Base-by-base conservation (phyloP, 805 yeast species). In the Wickerhamomyces chambardii region DNA sequence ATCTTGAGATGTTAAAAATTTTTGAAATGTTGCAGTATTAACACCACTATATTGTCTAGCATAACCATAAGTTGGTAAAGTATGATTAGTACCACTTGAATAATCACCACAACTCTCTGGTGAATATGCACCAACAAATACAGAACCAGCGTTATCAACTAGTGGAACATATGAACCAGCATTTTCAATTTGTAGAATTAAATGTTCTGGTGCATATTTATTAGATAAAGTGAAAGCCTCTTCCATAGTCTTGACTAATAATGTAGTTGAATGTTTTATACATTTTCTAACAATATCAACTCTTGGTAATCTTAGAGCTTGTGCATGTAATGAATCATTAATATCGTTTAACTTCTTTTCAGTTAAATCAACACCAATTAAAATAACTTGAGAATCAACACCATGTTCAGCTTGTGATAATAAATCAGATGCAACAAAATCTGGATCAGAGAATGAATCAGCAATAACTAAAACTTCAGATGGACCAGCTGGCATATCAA, bases 401-500 rank as follows among this genome's bases (percentile, higher is more conserved):
- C 99, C 99, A 58, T 92, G 99, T 65, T 92, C 99, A 21, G 99
- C 99, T 64, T 92, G 99, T 0, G 97, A 89, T 39, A 92, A 68
- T 54, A 92, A 70, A 58, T 92, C 99, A 44, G 87, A 75, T n/a
- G 97, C 98, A 22, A 92, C 98, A 59, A 85, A 92, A 51, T 87
- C 95, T 17, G 95, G 90, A 60, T 87, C 95, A 11, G 97, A 85
- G 31, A 71, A 53, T 40, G 68, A 73, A 57, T 92, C 99, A 32
- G 95, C 95, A 48, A 92, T 68, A n/a, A 90, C 99, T 40, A 92
- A 68, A 17, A 92, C 99, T 63, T 92, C 99, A 35, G 95, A 84
- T 21, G 99, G 99, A 9, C 99, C 99, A 18, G 99, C 99, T 33
- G 99, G 99, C 97, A 92, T 90, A 59, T 92, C 99, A 47, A 92